Conservation (phyloP, 164 flowering plant species). For the Berberis thunbergii region DNA sequence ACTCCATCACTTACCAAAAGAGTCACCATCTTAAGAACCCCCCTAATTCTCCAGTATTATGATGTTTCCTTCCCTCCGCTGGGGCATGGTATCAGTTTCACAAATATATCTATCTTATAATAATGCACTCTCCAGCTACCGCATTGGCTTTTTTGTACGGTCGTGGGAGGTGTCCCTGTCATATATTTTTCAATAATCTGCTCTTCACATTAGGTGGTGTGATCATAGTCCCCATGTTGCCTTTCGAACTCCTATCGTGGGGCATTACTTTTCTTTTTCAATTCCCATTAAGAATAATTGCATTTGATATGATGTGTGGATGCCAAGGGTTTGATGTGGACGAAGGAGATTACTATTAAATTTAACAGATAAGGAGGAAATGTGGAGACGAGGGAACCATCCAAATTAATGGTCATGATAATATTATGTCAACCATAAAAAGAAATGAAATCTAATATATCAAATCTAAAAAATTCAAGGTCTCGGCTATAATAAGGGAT, state of each 20-base stretch:
- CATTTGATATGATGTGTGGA: neutral
- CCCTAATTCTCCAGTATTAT: constrained; percentile 21
- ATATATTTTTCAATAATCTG: constrained; percentile 23
- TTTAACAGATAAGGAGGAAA: neutral
- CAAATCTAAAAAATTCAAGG: too few species aligned
- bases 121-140: neutral
- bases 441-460: too few species aligned
- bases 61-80: neutral
- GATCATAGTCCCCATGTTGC: constrained; percentile 25
- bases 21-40: constrained; percentile 25
- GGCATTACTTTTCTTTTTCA: constrained; percentile 5
- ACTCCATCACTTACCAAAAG: constrained; percentile 10
- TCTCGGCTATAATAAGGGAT: too few species aligned
- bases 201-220: constrained; percentile 37
- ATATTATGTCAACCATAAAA: too few species aligned
- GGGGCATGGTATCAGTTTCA: neutral
- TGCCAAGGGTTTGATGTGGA: neutral
- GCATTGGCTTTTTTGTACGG: constrained; percentile 1
- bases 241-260: constrained; percentile 16
- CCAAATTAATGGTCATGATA: too few species aligned
- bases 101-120: too few species aligned
- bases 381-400: neutral
- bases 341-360: neutral
- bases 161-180: constrained; percentile 25
- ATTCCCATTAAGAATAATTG: neutral